A percentile compares a stretch with the other conserved stretches of the same genome.
phyloP scores from a whole-genome alignment of 768 basidiomycete genomes.

The Strobilomyces dryophilus region DNA sequence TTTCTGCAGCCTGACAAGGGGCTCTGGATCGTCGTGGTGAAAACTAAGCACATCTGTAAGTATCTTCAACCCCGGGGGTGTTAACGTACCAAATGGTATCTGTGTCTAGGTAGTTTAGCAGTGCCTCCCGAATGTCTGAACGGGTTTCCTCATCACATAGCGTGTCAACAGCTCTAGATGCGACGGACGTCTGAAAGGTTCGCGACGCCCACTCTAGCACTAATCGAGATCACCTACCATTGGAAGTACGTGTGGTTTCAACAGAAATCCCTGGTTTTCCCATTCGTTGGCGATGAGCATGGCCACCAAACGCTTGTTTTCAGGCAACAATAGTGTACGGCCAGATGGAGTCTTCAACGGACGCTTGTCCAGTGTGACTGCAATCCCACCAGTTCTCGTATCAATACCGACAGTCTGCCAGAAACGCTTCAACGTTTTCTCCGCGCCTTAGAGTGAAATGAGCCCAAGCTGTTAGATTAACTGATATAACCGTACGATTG shows the following conservation, averaged over 20 bases:
- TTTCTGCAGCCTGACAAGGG: slow-evolving; percentile 72
- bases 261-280: slow-evolving; percentile 83
- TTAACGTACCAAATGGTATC: slow-evolving; percentile 80
- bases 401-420: slow-evolving; percentile 91
- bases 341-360: slow-evolving; percentile 87
- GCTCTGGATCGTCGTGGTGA: slow-evolving; percentile 71
- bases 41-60: slow-evolving; percentile 48
- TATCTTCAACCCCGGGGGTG: not conserved
- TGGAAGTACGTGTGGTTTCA: slow-evolving; percentile 90
- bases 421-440: slow-evolving; percentile 83
- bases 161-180: slow-evolving; percentile 84
- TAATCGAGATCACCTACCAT: slow-evolving; percentile 52
- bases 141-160: slow-evolving; percentile 55
- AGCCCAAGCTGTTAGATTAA: not conserved
- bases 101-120: slow-evolving; percentile 87
- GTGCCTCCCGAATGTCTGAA: slow-evolving; percentile 56
- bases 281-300: slow-evolving; percentile 91
- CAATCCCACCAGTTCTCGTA: slow-evolving; percentile 45
- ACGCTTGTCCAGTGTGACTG: slow-evolving; percentile 76
- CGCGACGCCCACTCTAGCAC: slow-evolving; percentile 4
- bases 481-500: slow-evolving; percentile 46
- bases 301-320: slow-evolving; percentile 66
- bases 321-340: slow-evolving; percentile 67
- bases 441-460: slow-evolving; percentile 56
- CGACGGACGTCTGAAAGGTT: slow-evolving; percentile 73